Evolutionary conservation across 768 basidiomycete species (phyloP).

Genomic region (Suillus subalutaceus): DNA sequence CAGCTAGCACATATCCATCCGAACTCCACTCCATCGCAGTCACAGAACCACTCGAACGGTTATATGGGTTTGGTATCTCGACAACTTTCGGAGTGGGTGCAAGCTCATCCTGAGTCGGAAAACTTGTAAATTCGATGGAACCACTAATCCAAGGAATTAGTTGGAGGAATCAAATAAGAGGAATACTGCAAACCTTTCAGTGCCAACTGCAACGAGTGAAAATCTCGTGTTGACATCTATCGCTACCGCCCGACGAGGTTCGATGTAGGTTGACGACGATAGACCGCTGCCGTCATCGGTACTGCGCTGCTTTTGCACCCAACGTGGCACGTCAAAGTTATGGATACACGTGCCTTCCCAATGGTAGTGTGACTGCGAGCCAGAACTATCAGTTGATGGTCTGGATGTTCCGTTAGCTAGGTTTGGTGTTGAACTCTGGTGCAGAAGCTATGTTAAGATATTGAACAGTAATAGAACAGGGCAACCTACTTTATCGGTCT

Average conservation of each 20-base stretch:
- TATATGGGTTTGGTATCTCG: conserved; percentile 63
- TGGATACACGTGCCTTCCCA: conserved; percentile 87
- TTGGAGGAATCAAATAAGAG: conserved; percentile 1
- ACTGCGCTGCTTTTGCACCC: conserved; percentile 76
- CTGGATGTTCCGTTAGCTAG: conserved; percentile 15
- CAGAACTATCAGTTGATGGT: conserved; percentile 13
- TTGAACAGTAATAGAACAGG: conserved; percentile 1
- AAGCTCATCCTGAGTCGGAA: conserved; percentile 65
- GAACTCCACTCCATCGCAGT: conserved; percentile 86
- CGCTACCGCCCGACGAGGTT: conserved; percentile 65
- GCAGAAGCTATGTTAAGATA: background rate
- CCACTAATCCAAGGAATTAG: conserved; percentile 49
- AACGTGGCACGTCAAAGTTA: conserved; percentile 70
- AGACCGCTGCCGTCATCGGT: conserved; percentile 48
- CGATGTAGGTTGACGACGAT: conserved; percentile 49
- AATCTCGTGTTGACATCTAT: conserved; percentile 80
- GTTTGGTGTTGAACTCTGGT: conserved; percentile 16
- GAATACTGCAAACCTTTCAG: conserved; percentile 50
- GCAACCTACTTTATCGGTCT: conserved; percentile 46
- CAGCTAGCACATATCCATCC: conserved; percentile 93
- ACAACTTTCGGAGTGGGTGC: conserved; percentile 63
- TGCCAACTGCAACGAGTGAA: conserved; percentile 82
- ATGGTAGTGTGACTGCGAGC: conserved; percentile 19
- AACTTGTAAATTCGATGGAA: conserved; percentile 63
- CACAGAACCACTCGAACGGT: conserved; percentile 61